Conservation (phyloP, 2,329 filamentous ascomycete genomes). For the Pseudogymnoascus sp. region DNA sequence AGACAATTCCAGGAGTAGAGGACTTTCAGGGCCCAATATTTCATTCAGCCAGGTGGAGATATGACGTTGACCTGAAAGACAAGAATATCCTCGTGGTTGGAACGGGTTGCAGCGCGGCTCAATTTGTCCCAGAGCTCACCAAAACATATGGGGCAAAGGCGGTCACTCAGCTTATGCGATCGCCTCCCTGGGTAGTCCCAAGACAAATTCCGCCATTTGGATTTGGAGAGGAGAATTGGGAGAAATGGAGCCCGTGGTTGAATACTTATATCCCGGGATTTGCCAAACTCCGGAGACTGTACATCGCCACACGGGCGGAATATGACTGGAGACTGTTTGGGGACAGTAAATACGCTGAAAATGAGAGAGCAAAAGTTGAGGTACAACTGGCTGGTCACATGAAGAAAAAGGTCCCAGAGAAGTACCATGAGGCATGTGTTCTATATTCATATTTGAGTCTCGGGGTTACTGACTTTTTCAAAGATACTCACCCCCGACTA, state of each 20-base stretch:
- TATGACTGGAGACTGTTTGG: constrained; percentile 41
- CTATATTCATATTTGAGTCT: not conserved
- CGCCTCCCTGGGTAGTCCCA: constrained; percentile 47
- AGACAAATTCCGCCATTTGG: constrained; percentile 28
- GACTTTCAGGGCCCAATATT: constrained; percentile 46
- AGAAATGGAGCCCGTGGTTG: constrained; percentile 37
- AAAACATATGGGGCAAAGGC: constrained; percentile 38
- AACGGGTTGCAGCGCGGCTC: constrained; percentile 49
- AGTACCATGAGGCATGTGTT: constrained; percentile 40
- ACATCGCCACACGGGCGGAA: constrained; percentile 34
- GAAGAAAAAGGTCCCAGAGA: constrained; percentile 39
- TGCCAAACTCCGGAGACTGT: constrained; percentile 32
- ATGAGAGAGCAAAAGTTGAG: constrained; percentile 35
- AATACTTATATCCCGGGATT: constrained; percentile 41
- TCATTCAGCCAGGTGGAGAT: constrained; percentile 49
- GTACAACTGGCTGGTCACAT: constrained; percentile 36
- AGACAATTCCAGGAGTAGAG: constrained; percentile 42
- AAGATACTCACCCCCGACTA: constrained; percentile 47
- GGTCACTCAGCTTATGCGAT: constrained; percentile 51
- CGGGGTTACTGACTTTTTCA: not conserved
- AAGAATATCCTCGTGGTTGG: constrained; percentile 51
- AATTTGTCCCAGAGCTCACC: constrained; percentile 44
- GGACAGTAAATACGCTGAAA: constrained; percentile 30
- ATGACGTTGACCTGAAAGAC: constrained; percentile 41
- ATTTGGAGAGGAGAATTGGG: constrained; percentile 33